phyloP scores from a whole-genome alignment of 768 basidiomycete genomes.

The Boletus eberwhitei region DNA sequence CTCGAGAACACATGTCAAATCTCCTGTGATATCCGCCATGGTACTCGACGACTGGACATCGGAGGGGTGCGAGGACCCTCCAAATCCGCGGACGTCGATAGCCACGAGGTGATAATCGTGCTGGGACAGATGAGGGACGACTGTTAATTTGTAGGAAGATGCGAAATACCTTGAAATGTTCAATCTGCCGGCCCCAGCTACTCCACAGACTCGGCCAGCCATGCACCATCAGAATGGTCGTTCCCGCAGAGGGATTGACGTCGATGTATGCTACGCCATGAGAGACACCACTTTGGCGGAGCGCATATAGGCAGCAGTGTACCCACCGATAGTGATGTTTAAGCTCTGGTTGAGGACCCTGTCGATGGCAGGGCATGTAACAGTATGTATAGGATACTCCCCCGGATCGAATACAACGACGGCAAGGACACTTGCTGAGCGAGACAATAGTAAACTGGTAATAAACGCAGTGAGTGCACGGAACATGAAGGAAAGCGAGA shows the following conservation, averaged over 20 bases:
- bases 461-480: not conserved
- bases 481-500: not conserved
- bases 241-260: constrained; percentile 50
- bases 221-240: constrained; percentile 65
- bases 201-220: constrained; percentile 82
- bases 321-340: constrained; percentile 47
- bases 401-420: constrained; percentile 35
- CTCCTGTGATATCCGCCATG: constrained; percentile 57
- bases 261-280: constrained; percentile 54
- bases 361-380: constrained; percentile 42
- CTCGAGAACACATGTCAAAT: constrained; percentile 60
- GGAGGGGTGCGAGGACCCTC: constrained; percentile 60
- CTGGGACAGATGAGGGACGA: constrained; percentile 29
- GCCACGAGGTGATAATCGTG: constrained; percentile 58
- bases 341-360: constrained; percentile 33
- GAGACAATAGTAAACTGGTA: not conserved
- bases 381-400: constrained; percentile 33
- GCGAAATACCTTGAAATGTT: constrained; percentile 52
- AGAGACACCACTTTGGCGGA: not conserved
- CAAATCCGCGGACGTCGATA: constrained; percentile 70
- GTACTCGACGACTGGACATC: constrained; percentile 58
- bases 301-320: constrained; percentile 8
- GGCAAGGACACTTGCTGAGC: not conserved
- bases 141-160: too few species aligned
- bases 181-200: constrained; percentile 69